Conservation (phyloP, 2,329 filamentous ascomycete genomes). For the Leptographium lundbergii region DNA sequence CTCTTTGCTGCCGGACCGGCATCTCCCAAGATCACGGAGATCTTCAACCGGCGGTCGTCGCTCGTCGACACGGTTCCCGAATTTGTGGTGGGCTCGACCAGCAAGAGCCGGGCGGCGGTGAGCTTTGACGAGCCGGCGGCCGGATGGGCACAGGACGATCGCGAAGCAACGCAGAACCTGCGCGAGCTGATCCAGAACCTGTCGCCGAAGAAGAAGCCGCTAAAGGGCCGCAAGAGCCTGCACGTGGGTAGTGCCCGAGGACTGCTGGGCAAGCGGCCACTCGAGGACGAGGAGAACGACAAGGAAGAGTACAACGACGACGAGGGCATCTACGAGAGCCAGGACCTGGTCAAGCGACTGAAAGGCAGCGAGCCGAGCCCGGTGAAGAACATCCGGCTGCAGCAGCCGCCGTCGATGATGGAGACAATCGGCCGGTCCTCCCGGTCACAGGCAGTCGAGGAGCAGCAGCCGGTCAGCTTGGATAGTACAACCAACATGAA, state of each 20-base stretch:
- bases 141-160: slow-evolving; percentile 43
- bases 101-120: slow-evolving; percentile 33
- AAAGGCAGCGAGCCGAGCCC: slow-evolving; percentile 62
- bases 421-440: slow-evolving; percentile 50
- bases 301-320: slow-evolving; percentile 19
- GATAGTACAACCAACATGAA: slow-evolving; percentile 6
- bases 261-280: slow-evolving; percentile 60
- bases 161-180: slow-evolving; percentile 52
- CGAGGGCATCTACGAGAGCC: slow-evolving; percentile 39
- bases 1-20: slow-evolving; percentile 59
- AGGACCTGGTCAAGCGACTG: slow-evolving; percentile 53
- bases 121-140: slow-evolving; percentile 58
- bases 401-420: slow-evolving; percentile 54
- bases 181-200: slow-evolving; percentile 68
- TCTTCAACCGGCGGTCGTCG: slow-evolving; percentile 58
- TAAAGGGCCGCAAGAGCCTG: slow-evolving; percentile 62
- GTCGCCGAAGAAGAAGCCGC: slow-evolving; percentile 58
- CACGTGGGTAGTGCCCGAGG: slow-evolving; percentile 63
- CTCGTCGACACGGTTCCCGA: slow-evolving; percentile 53
- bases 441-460: slow-evolving; percentile 27
- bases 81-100: slow-evolving; percentile 43
- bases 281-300: slow-evolving; percentile 36
- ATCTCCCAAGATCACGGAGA: slow-evolving; percentile 58
- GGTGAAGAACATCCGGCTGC: slow-evolving; percentile 61
- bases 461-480: slow-evolving; percentile 15